Evolutionary conservation across 306 rosid species (phyloP).

Genomic region (Prunus mume): DNA sequence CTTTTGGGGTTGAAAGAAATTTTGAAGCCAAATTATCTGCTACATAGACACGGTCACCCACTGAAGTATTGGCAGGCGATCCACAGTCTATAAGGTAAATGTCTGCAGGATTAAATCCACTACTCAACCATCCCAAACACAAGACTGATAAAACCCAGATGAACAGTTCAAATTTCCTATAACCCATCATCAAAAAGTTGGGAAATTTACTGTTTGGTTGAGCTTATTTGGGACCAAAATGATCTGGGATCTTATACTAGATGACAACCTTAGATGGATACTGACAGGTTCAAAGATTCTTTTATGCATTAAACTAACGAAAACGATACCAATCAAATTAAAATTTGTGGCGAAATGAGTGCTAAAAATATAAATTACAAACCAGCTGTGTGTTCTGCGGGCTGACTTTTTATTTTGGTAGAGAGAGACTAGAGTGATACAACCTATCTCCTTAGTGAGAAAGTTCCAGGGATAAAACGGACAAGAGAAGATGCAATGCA

Average conservation of each 20-base stretch:
- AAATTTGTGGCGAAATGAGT: conserved; percentile 6
- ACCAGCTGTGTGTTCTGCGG: not conserved
- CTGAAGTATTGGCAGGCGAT: conserved; percentile 40
- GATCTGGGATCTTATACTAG: conserved; percentile 21
- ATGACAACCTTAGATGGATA: conserved; percentile 30
- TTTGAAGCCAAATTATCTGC: conserved; percentile 55
- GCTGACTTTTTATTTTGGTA: conserved; percentile 18
- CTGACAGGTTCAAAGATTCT: conserved; percentile 15
- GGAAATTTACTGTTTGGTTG: conserved; percentile 5
- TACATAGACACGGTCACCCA: conserved; percentile 53
- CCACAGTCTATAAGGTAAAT: conserved; percentile 87
- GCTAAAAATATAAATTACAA: not conserved
- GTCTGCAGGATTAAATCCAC: conserved; percentile 54
- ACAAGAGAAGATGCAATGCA: not conserved
- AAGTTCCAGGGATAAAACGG: not conserved
- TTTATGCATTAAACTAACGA: not conserved
- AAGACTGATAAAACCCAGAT: conserved; percentile 43
- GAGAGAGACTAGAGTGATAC: not conserved
- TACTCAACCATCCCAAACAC: conserved; percentile 42
- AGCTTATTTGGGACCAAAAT: not conserved
- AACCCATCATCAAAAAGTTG: conserved; percentile 33
- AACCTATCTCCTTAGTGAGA: not conserved
- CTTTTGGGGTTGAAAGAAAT: conserved; percentile 55
- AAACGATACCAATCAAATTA: not conserved
- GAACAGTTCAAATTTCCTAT: conserved; percentile 35